These are phyloP conservation scores for Termitomyces bulborhizus DNA, from an alignment of 768 basidiomycete species.

Conservation along the genomic window DNA sequence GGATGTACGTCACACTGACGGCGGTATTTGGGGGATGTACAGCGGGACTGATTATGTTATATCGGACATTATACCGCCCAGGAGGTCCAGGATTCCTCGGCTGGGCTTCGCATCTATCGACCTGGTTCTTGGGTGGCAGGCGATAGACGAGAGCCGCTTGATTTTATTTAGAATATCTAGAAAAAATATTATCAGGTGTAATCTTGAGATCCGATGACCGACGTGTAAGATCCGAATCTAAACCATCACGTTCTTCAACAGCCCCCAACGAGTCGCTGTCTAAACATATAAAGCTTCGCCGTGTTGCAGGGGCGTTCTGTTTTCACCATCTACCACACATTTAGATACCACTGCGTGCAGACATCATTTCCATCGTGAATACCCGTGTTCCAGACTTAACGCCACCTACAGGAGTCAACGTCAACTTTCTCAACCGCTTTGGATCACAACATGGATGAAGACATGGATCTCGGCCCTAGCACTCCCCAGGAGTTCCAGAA, in stretches of 20 bases:
- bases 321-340: slow-evolving; percentile 21
- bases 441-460: slow-evolving; percentile 59
- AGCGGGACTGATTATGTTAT: slow-evolving; percentile 64
- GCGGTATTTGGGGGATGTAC: slow-evolving; percentile 70
- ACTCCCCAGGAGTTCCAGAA: slow-evolving; percentile 29
- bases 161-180: background rate
- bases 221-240: slow-evolving; percentile 42
- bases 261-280: slow-evolving; percentile 10
- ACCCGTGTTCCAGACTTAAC: slow-evolving; percentile 1
- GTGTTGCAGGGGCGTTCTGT: slow-evolving; percentile 6
- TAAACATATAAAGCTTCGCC: slow-evolving; percentile 16
- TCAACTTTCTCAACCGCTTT: slow-evolving; percentile 6
- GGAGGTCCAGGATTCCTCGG: slow-evolving; percentile 44
- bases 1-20: slow-evolving; percentile 67
- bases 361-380: background rate
- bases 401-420: slow-evolving; percentile 8
- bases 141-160: slow-evolving; percentile 25
- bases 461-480: slow-evolving; percentile 61
- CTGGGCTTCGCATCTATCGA: slow-evolving; percentile 58
- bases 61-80: slow-evolving; percentile 62
- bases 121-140: slow-evolving; percentile 60
- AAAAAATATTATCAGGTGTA: background rate
- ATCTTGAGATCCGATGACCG: slow-evolving; percentile 25
- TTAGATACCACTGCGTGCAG: slow-evolving; percentile 7
- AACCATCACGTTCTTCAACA: slow-evolving; percentile 14